Evolutionary conservation across 2,329 filamentous ascomycete genomes (phyloP), one percentile per base, ranked within the genome.

Genomic region (Colletotrichum somersetense): DNA sequence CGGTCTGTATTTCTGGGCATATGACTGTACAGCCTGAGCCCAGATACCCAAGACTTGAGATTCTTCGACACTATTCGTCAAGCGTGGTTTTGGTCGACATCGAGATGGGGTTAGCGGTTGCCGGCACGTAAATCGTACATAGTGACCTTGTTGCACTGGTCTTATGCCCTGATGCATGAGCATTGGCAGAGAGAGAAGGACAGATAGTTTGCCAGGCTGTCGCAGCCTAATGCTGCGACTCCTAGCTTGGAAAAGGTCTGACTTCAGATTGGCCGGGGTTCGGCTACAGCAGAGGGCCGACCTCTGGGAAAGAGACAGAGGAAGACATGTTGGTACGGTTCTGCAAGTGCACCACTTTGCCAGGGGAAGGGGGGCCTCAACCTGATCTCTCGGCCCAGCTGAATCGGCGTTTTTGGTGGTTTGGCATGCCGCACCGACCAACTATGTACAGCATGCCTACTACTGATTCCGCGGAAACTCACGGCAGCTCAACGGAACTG

Each of bases 121-220:
- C 46, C 30, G 56, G 71, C 67, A 44, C 71, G 62, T 73, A 73
- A 73, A 71, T 73, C 71, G 71, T 73, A 73, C 67, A 71, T 73
- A 73, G 71, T 73, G 71, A 73, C 62, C 50, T 58, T 62, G 42
- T 62, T 71, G 57, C 50, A 26, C 42, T 44, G 62, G 44, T 66
- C 71, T 66, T 38, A 30, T 65, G 66, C 62, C 33, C 35, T 33
- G 26, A 23, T 71, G 50, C 67, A 44, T 26, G 67, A 50, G 46
- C 55, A 50, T 48, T 48, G 59, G 59, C 42, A 61, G 53, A 59
- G 63, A 61, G 67, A 59, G 65, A 44, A 63, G 59, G 59, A 61
- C 69, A 72, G 40, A 72, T 72, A 72, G 69, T 40, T 46, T 72
- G 66, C 52, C 46, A 72, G 53, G 59, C 40, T 64, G 38, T 56